Evolutionary conservation across 352 stramenopile species (phyloP).

Genomic region (Globisporangium spiculum): DNA sequence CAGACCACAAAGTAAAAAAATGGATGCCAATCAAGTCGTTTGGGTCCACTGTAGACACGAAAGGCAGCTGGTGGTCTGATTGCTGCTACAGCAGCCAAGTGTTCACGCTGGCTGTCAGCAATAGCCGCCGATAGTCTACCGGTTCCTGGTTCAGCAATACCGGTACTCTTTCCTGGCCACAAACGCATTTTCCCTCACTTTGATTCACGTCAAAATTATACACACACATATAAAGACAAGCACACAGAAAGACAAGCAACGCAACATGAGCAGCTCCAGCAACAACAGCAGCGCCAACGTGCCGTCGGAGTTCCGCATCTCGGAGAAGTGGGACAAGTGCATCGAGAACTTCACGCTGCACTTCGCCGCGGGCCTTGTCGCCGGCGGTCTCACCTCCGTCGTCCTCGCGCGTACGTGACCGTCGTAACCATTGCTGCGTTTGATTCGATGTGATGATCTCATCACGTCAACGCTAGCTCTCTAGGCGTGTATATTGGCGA

Average conservation of each 20-base stretch:
- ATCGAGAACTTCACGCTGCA: slow-evolving; percentile 88
- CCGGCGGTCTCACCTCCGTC: slow-evolving; percentile 76
- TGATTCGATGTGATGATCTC: background rate
- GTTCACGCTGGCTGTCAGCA: too few species aligned
- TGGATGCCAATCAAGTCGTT: background rate
- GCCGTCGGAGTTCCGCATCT: slow-evolving; percentile 88
- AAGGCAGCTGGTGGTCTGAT: too few species aligned
- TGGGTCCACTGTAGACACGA: too few species aligned
- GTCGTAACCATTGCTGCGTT: background rate
- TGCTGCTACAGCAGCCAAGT: too few species aligned
- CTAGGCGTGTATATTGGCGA: background rate
- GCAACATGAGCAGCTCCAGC: slow-evolving; percentile 18
- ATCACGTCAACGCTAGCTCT: background rate
- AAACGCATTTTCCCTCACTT: slow-evolving; percentile 3
- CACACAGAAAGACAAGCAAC: background rate
- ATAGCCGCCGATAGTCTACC: too few species aligned
- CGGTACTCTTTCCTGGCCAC: slow-evolving; percentile 4
- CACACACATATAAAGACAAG: slow-evolving; percentile 4
- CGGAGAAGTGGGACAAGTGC: slow-evolving; percentile 90
- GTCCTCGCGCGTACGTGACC: slow-evolving; percentile 73
- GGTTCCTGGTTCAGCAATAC: too few species aligned
- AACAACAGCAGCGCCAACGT: slow-evolving; percentile 49
- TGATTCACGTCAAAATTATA: slow-evolving; percentile 19
- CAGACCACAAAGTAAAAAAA: background rate
- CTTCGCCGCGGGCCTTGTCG: slow-evolving; percentile 79